Conservation (phyloP, 2,329 filamentous ascomycete species). For the Penicillium aurantiogriseum region DNA sequence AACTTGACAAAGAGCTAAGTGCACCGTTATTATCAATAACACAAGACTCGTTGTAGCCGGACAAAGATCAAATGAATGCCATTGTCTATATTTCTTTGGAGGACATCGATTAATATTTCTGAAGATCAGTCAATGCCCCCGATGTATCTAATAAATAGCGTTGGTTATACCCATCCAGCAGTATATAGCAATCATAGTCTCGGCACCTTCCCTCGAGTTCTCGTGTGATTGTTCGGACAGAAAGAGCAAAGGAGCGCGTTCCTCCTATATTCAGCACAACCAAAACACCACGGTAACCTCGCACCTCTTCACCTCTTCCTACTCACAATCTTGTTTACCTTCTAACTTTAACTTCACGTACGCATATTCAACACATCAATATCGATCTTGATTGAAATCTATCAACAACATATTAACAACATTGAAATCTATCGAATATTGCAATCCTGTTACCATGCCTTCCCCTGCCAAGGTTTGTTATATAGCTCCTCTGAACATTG, state of each 20-base stretch:
- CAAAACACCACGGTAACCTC: background rate
- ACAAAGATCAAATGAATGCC: slow-evolving; percentile 2
- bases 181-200: background rate
- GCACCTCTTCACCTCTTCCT: background rate
- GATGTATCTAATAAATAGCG: background rate
- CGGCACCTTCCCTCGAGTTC: background rate
- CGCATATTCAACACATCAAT: background rate
- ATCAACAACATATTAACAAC: too few species aligned
- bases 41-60: background rate
- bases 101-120: background rate
- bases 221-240: background rate
- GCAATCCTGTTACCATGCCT: background rate
- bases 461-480: background rate
- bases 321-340: background rate
- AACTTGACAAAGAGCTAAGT: background rate
- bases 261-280: background rate
- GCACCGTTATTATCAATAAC: too few species aligned
- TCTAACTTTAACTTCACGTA: background rate
- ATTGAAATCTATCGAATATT: background rate
- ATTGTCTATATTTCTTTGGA: background rate
- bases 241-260: background rate
- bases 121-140: background rate
- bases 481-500: background rate
- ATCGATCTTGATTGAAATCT: too few species aligned
- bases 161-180: background rate